Conservation (phyloP, 2,329 filamentous ascomycete species). For the Passalora sequoiae region DNA sequence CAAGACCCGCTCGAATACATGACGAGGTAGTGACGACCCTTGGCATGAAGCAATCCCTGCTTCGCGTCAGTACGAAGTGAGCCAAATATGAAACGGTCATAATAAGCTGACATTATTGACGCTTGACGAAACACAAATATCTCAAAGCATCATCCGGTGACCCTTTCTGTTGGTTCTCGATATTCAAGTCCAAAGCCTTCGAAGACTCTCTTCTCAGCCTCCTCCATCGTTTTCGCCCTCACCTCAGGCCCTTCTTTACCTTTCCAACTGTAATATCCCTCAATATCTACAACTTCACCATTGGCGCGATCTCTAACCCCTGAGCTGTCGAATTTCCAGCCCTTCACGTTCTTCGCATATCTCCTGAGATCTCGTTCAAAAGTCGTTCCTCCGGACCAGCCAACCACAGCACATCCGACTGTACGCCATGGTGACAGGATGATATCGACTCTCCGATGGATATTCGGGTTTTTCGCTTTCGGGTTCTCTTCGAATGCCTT, state of each 20-base stretch:
- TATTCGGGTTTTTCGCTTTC: conserved; percentile 59
- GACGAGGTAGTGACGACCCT: no score
- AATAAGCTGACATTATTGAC: no score
- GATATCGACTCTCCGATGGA: conserved; percentile 84
- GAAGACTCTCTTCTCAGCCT: conserved; percentile 77
- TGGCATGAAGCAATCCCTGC: no score
- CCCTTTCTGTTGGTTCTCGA: conserved; percentile 41
- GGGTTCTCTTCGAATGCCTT: conserved; percentile 34
- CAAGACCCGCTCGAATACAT: no score
- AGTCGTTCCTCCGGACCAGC: conserved; percentile 79
- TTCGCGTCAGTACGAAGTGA: no score
- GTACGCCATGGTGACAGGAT: conserved; percentile 86
- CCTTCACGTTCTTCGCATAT: conserved; percentile 67
- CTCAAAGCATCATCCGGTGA: conserved; percentile 37
- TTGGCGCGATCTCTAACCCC: conserved; percentile 66
- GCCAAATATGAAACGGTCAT: no score
- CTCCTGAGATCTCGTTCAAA: conserved; percentile 81
- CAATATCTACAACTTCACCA: conserved; percentile 67
- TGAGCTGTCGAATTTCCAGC: conserved; percentile 86
- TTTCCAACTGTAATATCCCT: conserved; percentile 75
- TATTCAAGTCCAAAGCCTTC: conserved; percentile 61
- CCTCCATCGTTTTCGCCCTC: conserved; percentile 53
- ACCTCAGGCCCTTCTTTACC: conserved; percentile 33
- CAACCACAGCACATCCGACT: conserved; percentile 78
- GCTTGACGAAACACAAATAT: no score